Percentiles rank a stretch among this genome's conserved stretches.
These are phyloP conservation scores for Fusarium floridanum DNA, from an alignment of 2,329 filamentous ascomycete genomes.

Conservation along the genomic window DNA sequence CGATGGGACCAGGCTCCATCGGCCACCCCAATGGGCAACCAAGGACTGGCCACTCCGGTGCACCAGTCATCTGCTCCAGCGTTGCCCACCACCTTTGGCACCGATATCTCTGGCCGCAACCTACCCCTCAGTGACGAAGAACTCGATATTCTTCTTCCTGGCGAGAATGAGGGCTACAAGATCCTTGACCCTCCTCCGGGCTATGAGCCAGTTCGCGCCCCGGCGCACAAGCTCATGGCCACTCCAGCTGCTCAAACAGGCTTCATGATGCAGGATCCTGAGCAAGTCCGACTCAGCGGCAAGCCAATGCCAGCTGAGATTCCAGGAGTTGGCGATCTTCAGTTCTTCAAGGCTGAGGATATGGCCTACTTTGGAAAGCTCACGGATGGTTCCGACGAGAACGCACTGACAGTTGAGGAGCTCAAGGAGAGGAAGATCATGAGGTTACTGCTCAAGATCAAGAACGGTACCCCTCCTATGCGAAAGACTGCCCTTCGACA, in stretches of 20 bases:
- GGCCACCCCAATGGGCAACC: constrained; percentile 79
- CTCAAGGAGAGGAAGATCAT: constrained; percentile 99
- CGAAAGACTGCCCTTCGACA: constrained; percentile 97
- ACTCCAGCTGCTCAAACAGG: constrained; percentile 83
- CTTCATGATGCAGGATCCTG: constrained; percentile 98
- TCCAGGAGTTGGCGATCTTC: constrained; percentile 92
- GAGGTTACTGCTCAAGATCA: constrained; percentile 95
- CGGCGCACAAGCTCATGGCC: constrained; percentile 79
- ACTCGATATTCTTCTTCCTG: constrained; percentile 89
- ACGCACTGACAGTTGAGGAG: constrained; percentile 91
- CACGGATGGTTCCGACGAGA: constrained; percentile 93
- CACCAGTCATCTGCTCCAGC: constrained; percentile 73
- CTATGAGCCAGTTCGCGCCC: constrained; percentile 85
- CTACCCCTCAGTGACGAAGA: constrained; percentile 92
- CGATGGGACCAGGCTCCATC: constrained; percentile 93
- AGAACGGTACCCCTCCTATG: constrained; percentile 99
- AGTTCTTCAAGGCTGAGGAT: constrained; percentile 98
- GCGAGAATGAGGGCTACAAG: constrained; percentile 91
- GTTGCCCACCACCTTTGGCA: constrained; percentile 77
- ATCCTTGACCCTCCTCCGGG: constrained; percentile 90
- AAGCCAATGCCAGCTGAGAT: constrained; percentile 96
- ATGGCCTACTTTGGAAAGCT: constrained; percentile 99
- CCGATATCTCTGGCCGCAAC: constrained; percentile 84
- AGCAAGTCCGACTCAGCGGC: constrained; percentile 83
- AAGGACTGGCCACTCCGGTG: constrained; percentile 82